A percentile compares a stretch with the other conserved stretches of the same genome.
Evolutionary conservation across 2,329 filamentous ascomycete genomes (phyloP).

Genomic region (Chrysoporthe puriensis): DNA sequence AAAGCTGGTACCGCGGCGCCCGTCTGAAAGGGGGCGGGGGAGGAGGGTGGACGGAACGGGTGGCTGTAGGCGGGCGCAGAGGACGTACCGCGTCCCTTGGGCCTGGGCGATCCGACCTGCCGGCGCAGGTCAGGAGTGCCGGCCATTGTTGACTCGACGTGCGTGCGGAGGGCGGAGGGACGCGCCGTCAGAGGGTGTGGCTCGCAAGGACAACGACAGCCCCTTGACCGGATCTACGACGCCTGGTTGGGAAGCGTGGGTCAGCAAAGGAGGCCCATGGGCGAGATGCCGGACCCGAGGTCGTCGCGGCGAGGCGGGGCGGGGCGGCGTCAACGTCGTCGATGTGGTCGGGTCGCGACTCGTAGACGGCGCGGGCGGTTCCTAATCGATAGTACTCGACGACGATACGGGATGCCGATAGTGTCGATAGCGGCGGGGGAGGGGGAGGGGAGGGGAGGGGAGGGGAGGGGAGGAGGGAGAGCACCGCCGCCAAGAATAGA

Average conservation of each 20-base stretch:
- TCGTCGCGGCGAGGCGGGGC: background rate
- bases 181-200: conserved; percentile 43
- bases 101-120: conserved; percentile 59
- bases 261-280: conserved; percentile 24
- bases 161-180: conserved; percentile 41
- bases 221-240: conserved; percentile 48
- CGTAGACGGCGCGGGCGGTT: background rate
- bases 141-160: conserved; percentile 22
- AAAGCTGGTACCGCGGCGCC: too few species aligned
- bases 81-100: conserved; percentile 59
- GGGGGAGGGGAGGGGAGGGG: background rate
- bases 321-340: background rate
- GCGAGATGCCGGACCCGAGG: background rate
- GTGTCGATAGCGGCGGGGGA: background rate
- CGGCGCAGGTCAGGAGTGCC: conserved; percentile 49
- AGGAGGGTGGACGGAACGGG: conserved; percentile 5
- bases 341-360: background rate
- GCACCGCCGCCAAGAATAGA: background rate
- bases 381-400: background rate
- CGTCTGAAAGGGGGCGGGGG: background rate
- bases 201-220: conserved; percentile 24
- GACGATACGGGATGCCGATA: background rate
- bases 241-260: conserved; percentile 39
- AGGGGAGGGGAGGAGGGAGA: background rate
- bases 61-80: conserved; percentile 10